Conservation (phyloP, 31 red algal species). For the Asparagopsis taxiformis region DNA sequence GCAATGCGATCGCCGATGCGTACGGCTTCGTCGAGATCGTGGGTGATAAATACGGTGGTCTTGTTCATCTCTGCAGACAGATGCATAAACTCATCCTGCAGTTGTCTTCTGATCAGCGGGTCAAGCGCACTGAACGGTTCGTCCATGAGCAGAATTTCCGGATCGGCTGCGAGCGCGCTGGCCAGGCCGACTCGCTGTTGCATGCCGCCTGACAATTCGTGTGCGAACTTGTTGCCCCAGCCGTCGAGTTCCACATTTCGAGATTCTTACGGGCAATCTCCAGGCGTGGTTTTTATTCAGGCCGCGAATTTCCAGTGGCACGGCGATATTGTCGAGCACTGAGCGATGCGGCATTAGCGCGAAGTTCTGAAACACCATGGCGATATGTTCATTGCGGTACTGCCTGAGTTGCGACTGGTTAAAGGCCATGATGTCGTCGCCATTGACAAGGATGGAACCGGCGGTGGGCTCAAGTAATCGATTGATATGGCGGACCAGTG, state of each 20-base stretch:
- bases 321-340: too few relatives aligned
- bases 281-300: too few relatives aligned
- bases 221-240: constrained; percentile 41
- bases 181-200: constrained; percentile 77
- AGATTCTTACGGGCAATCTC: constrained; percentile 19
- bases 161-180: constrained; percentile 50
- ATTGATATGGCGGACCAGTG: too few relatives aligned
- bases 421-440: too few relatives aligned
- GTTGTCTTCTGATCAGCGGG: constrained; percentile 3
- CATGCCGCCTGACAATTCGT: constrained; percentile 68
- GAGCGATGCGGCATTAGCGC: too few relatives aligned
- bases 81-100: constrained; percentile 10
- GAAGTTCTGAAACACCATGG: too few relatives aligned
- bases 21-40: constrained; percentile 37
- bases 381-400: too few relatives aligned
- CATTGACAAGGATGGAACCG: too few relatives aligned
- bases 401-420: too few relatives aligned
- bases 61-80: constrained; percentile 1
- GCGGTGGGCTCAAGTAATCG: too few relatives aligned
- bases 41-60: constrained; percentile 50
- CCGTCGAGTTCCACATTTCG: constrained; percentile 39
- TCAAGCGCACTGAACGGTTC: constrained; percentile 61
- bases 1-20: constrained; percentile 9
- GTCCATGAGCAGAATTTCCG: constrained; percentile 71
- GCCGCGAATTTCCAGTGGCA: too few relatives aligned